A percentile compares a stretch with the other conserved stretches of the same genome.
These are phyloP conservation scores for Neonectria punicea DNA, from an alignment of 2,329 filamentous ascomycete species.

Conservation along the genomic window DNA sequence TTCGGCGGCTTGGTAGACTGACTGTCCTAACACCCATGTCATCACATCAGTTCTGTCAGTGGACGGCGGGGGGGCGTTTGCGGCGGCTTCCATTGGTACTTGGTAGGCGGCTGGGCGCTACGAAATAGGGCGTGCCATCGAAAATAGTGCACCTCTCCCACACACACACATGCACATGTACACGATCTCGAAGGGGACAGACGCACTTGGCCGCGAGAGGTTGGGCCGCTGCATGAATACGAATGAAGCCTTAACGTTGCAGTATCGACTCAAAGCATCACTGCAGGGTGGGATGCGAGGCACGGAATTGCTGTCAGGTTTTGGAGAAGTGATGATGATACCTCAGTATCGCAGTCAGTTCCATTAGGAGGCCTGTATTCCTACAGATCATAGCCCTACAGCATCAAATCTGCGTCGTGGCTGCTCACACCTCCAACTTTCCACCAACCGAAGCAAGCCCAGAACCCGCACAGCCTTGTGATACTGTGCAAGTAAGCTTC, in stretches of 20 bases:
- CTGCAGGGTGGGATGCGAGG: conserved; percentile 16
- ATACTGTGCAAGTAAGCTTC: conserved; percentile 11
- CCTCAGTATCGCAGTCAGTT: too few relatives aligned
- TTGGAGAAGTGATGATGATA: neutral
- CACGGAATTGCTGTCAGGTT: neutral
- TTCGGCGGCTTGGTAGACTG: conserved; percentile 24
- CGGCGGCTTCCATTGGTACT: conserved; percentile 21
- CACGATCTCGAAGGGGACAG: neutral
- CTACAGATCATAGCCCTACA: conserved; percentile 3
- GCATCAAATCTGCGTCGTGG: neutral
- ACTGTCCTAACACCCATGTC: conserved; percentile 17
- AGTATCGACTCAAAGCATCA: neutral
- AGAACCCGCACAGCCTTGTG: conserved; percentile 1
- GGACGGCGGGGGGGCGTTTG: conserved; percentile 34
- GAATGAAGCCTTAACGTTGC: conserved; percentile 10
- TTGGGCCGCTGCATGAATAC: conserved; percentile 20
- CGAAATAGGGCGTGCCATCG: conserved; percentile 15
- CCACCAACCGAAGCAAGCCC: conserved; percentile 7
- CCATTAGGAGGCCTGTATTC: neutral
- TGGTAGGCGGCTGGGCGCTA: conserved; percentile 16
- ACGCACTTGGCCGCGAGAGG: conserved; percentile 1
- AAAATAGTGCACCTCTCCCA: conserved; percentile 22
- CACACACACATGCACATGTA: neutral
- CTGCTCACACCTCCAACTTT: neutral
- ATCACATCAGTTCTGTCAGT: conserved; percentile 29